These are phyloP conservation scores for Sporothrix pallida DNA, from an alignment of 2,329 filamentous ascomycete species.

Conservation along the genomic window DNA sequence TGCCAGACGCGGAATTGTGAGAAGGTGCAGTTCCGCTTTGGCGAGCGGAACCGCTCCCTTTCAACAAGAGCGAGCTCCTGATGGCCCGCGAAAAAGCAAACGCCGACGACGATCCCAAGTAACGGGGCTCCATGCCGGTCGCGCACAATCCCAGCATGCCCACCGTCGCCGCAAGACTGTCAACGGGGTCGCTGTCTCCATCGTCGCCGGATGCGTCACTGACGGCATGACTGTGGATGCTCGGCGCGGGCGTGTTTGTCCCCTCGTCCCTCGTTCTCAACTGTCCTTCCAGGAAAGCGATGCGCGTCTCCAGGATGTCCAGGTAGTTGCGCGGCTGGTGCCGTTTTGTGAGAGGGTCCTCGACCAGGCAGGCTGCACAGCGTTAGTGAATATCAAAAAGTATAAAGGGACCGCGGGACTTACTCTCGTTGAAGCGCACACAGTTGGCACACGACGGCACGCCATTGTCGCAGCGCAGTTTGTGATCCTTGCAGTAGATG, in stretches of 20 bases:
- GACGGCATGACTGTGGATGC: not conserved
- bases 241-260: too few species aligned
- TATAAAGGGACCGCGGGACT: not conserved
- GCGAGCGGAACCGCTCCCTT: not conserved
- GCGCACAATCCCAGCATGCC: conserved; percentile 42
- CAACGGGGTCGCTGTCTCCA: not conserved
- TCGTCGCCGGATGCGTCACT: not conserved
- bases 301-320: conserved; percentile 41
- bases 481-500: conserved; percentile 38
- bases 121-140: conserved; percentile 46
- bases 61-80: conserved; percentile 37
- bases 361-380: conserved; percentile 38
- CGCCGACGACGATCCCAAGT: conserved; percentile 47
- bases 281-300: conserved; percentile 40
- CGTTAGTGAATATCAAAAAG: not conserved
- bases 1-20: too few species aligned
- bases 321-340: conserved; percentile 44
- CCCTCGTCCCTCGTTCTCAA: not conserved
- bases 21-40: conserved; percentile 27
- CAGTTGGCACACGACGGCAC: conserved; percentile 6
- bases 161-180: conserved; percentile 35
- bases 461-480: conserved; percentile 28
- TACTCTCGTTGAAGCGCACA: not conserved
- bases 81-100: conserved; percentile 45
- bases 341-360: conserved; percentile 42